A percentile compares a stretch with the other conserved stretches of the same genome.
Evolutionary conservation across 306 rosid genomes (phyloP).

Genomic region (Rosa chinensis): DNA sequence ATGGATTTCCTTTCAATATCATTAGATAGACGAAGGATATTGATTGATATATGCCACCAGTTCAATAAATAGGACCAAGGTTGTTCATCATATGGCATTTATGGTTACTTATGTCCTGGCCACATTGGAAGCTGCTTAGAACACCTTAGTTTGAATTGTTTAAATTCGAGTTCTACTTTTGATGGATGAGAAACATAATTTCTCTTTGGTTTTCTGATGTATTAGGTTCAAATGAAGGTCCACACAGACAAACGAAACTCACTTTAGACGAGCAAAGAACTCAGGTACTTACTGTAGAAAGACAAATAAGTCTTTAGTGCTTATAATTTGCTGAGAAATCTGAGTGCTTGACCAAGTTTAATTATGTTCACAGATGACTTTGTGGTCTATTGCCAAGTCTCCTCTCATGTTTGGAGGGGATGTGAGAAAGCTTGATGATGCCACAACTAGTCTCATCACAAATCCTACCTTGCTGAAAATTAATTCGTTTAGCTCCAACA

Average conservation of each 20-base stretch:
- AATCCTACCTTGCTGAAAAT: slow-evolving; percentile 78
- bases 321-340: slow-evolving; percentile 9
- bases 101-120: background rate
- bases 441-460: slow-evolving; percentile 53
- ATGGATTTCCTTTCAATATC: slow-evolving; percentile 16
- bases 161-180: slow-evolving; percentile 22
- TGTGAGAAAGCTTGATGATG: slow-evolving; percentile 60
- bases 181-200: slow-evolving; percentile 14
- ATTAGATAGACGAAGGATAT: slow-evolving; percentile 1
- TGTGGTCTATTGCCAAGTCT: slow-evolving; percentile 93
- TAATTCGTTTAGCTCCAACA: slow-evolving; percentile 65
- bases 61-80: background rate
- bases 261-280: slow-evolving; percentile 67
- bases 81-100: background rate
- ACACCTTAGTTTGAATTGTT: slow-evolving; percentile 19
- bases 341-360: background rate
- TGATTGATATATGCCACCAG: background rate
- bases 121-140: background rate
- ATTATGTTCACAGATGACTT: slow-evolving; percentile 61
- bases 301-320: slow-evolving; percentile 5
- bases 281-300: slow-evolving; percentile 52
- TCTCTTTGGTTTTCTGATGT: slow-evolving; percentile 9
- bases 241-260: slow-evolving; percentile 60
- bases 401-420: slow-evolving; percentile 98
- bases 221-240: slow-evolving; percentile 79